Conservation (phyloP, 352 stramenopile species). For the Phytophthora capsici region DNA sequence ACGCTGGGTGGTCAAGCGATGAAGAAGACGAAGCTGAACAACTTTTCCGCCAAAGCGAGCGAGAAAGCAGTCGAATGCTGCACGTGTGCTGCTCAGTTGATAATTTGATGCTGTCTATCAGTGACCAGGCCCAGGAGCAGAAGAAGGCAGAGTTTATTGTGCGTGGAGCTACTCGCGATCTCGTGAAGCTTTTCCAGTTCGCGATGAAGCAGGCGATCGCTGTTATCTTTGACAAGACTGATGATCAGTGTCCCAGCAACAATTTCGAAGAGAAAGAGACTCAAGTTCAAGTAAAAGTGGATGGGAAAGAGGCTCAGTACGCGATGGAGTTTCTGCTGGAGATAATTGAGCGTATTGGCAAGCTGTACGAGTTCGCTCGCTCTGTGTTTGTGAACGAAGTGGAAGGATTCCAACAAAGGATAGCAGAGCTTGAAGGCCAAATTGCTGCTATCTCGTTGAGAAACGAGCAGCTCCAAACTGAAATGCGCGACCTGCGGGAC, state of each 20-base stretch:
- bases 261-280: not conserved
- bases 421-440: constrained; percentile 20
- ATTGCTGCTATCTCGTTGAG: constrained; percentile 5
- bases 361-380: constrained; percentile 47
- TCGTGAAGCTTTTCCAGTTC: constrained; percentile 56
- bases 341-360: constrained; percentile 45
- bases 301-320: constrained; percentile 50
- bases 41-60: constrained; percentile 47
- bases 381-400: constrained; percentile 43
- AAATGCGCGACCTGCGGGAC: constrained; percentile 50
- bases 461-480: constrained; percentile 45
- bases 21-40: constrained; percentile 48
- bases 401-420: constrained; percentile 13
- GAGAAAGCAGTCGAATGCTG: constrained; percentile 60
- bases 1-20: constrained; percentile 40
- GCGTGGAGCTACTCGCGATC: constrained; percentile 45
- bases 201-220: constrained; percentile 53
- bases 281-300: constrained; percentile 8
- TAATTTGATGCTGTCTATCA: constrained; percentile 65
- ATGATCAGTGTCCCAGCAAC: constrained; percentile 11
- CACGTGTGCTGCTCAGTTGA: constrained; percentile 74
- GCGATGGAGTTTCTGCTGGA: constrained; percentile 52
- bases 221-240: constrained; percentile 24
- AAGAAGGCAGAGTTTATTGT: constrained; percentile 57
- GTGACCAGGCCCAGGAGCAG: constrained; percentile 52